These are phyloP conservation scores for Cairneyella variabilis DNA, from an alignment of 495 filamentous ascomycete species.

Conservation along the genomic window DNA sequence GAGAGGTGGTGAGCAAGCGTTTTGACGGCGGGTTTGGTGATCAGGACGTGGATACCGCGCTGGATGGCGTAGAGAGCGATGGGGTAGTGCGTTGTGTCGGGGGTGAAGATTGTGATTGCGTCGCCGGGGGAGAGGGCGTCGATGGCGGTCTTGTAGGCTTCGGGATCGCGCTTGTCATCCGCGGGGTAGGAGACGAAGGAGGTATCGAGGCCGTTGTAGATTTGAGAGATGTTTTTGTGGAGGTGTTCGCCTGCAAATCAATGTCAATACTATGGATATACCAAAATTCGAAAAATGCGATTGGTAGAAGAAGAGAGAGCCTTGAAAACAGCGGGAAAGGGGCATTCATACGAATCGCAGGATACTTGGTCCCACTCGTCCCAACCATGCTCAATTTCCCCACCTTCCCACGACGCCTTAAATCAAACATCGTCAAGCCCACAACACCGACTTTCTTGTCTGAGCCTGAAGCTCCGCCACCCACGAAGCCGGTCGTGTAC, in stretches of 20 bases:
- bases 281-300: not conserved
- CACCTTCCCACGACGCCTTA: conserved; percentile 84
- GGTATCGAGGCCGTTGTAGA: conserved; percentile 83
- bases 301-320: not conserved
- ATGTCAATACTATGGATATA: not conserved
- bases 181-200: conserved; percentile 79
- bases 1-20: conserved; percentile 71
- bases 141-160: conserved; percentile 87
- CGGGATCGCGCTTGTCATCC: conserved; percentile 65
- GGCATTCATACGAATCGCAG: conserved; percentile 70
- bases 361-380: conserved; percentile 81
- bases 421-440: conserved; percentile 83
- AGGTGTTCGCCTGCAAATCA: conserved; percentile 66
- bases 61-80: conserved; percentile 92
- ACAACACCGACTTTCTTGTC: conserved; percentile 96
- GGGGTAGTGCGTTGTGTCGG: conserved; percentile 90
- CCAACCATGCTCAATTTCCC: conserved; percentile 85
- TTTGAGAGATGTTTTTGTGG: conserved; percentile 79
- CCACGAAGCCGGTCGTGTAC: conserved; percentile 91
- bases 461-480: conserved; percentile 68
- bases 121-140: conserved; percentile 77
- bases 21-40: conserved; percentile 95
- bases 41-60: conserved; percentile 79
- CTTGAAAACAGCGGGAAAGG: too few relatives aligned
- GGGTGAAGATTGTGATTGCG: conserved; percentile 96